Percentiles rank a stretch among this genome's conserved stretches.
phyloP scores from a whole-genome alignment of 2,329 filamentous ascomycete genomes.

The Clonostachys sp. region DNA sequence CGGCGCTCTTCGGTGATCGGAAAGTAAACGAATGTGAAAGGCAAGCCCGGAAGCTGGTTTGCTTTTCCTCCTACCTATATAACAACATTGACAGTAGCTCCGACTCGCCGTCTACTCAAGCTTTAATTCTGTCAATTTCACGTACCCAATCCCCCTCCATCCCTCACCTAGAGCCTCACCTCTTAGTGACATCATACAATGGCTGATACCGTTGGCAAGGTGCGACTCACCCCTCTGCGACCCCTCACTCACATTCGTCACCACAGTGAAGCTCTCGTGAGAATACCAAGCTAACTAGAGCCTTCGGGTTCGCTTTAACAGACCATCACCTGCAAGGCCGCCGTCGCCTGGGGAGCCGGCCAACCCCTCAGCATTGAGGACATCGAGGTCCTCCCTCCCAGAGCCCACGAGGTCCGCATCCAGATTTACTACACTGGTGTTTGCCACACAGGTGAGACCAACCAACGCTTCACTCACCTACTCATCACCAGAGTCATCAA shows the following conservation, averaged over 20 bases:
- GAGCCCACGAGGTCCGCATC: slow-evolving; percentile 92
- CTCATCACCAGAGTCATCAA: not conserved
- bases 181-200: slow-evolving; percentile 19
- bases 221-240: slow-evolving; percentile 16
- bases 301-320: slow-evolving; percentile 25
- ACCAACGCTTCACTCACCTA: not conserved
- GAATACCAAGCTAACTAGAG: not conserved
- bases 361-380: slow-evolving; percentile 87
- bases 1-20: slow-evolving; percentile 6
- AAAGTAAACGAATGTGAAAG: not conserved
- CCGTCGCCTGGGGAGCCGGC: slow-evolving; percentile 94
- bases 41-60: too few relatives aligned
- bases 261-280: not conserved
- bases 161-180: slow-evolving; percentile 5
- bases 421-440: slow-evolving; percentile 97
- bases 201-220: slow-evolving; percentile 49
- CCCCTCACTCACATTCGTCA: slow-evolving; percentile 9
- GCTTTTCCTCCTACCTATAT: too few relatives aligned
- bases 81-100: too few relatives aligned
- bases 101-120: slow-evolving; percentile 11
- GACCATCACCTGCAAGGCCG: slow-evolving; percentile 96
- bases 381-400: slow-evolving; percentile 84
- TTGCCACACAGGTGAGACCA: slow-evolving; percentile 79
- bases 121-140: slow-evolving; percentile 2
- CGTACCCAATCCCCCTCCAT: not conserved